Conservation (phyloP, 2,329 filamentous ascomycete genomes). For the Alternaria viburni region DNA sequence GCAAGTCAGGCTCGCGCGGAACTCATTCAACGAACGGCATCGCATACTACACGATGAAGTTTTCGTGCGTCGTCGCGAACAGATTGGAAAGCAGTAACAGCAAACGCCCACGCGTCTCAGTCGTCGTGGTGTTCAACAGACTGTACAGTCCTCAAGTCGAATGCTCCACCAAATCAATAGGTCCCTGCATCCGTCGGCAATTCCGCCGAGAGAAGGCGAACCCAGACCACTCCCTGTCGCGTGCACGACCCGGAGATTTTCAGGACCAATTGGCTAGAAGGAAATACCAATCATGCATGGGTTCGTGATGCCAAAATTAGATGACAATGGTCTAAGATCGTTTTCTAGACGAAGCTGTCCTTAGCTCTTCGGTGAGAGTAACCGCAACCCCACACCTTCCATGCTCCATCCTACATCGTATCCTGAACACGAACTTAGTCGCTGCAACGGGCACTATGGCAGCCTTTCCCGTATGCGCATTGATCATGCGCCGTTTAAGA, state of each 20-base stretch:
- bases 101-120: background rate
- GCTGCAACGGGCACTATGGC: background rate
- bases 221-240: background rate
- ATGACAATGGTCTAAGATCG: background rate
- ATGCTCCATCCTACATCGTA: background rate
- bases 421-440: background rate
- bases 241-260: background rate
- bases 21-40: background rate
- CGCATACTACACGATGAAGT: background rate
- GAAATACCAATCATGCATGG: background rate
- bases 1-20: background rate
- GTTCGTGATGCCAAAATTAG: background rate
- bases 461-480: background rate
- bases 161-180: background rate
- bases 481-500: background rate
- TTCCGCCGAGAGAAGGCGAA: background rate
- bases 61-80: background rate
- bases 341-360: background rate
- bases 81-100: fast-evolving
- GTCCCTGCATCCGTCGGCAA: background rate
- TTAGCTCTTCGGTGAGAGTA: background rate
- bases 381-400: background rate
- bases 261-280: background rate
- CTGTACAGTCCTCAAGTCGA: too few relatives aligned
- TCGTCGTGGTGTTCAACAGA: background rate